Base-by-base conservation (phyloP, 176 grass and related monocot species). In the Musa acuminata region DNA sequence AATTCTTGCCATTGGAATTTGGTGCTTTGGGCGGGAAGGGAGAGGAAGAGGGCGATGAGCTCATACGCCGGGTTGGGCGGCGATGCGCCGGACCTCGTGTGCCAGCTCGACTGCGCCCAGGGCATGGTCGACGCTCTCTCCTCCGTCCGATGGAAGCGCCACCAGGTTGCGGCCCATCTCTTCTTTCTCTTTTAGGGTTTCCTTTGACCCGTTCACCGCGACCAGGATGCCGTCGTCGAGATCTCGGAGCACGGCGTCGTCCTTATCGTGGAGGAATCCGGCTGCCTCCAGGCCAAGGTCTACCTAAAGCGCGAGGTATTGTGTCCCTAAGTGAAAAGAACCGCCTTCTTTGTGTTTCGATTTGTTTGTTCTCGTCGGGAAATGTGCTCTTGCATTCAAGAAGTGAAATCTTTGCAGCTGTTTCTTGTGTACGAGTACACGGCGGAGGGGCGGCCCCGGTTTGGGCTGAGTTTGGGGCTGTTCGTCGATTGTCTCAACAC, bases 111-210 rank as follows among this genome's bases (percentile, higher is more conserved):
- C 64, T 93, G 88, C 72, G 80, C 93, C 14, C 88, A 89, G 0
- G 90, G 94, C 72, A 94, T 98, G 95, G 95, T 93, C 49, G 90
- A 93, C 77, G 88, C 94, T 13, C 94, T 91, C 86, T 84, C 95
- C 78, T 89, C 78, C 58, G 86, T 91, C 52, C 88, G 90, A 55
- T 98, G 95, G 95, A 98, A 98, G 82, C 88, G 88, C 43, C 80
- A 93, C 72, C 95, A 98, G 86, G 90, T 89, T 70, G 43, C 49
- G 17, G 4, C 51, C 13, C 49, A 8, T 2, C 19, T 1, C 35
- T 66, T 60, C 5, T 53, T 25, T 51, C 51, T 62, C 62, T 51
- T 69, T 13, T 27, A 27, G 21, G 29, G 24, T 54, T 64, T 66
- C 19, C 22, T 64, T 57, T 20, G n/a, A 17, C 35, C 12, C 29